These are phyloP conservation scores for Serendipita sp. DNA, from an alignment of 768 basidiomycete genomes.

Conservation along the genomic window DNA sequence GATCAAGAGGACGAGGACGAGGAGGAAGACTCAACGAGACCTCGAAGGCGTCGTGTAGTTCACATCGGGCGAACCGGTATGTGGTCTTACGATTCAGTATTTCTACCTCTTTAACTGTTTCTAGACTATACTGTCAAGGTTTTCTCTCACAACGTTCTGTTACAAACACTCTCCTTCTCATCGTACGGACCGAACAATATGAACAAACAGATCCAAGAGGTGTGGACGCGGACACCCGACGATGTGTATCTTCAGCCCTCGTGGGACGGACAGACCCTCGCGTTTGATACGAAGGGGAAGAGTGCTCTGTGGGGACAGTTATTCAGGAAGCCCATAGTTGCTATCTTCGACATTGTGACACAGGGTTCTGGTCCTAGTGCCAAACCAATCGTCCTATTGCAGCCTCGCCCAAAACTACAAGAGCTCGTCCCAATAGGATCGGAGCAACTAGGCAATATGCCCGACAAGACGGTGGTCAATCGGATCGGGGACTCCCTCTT, in stretches of 20 bases:
- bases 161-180: conserved; percentile 79
- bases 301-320: conserved; percentile 36
- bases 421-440: conserved; percentile 42
- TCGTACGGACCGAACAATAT: conserved; percentile 86
- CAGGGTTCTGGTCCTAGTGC: conserved; percentile 18
- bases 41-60: conserved; percentile 17
- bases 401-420: conserved; percentile 62
- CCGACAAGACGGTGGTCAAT: conserved; percentile 66
- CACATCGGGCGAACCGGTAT: conserved; percentile 53
- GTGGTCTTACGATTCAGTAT: conserved; percentile 13
- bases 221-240: conserved; percentile 65
- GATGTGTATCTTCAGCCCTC: conserved; percentile 66
- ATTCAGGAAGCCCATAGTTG: conserved; percentile 64
- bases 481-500: conserved; percentile 62
- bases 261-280: conserved; percentile 61
- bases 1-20: not conserved
- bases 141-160: conserved; percentile 24
- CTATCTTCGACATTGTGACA: conserved; percentile 61
- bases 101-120: not conserved
- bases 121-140: conserved; percentile 26
- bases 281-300: conserved; percentile 29
- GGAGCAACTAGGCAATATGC: conserved; percentile 26
- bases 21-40: not conserved
- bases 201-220: conserved; percentile 52
- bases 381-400: conserved; percentile 68